Conservation (phyloP, 2,329 filamentous ascomycete species). For the Aspergillus vadensis region DNA sequence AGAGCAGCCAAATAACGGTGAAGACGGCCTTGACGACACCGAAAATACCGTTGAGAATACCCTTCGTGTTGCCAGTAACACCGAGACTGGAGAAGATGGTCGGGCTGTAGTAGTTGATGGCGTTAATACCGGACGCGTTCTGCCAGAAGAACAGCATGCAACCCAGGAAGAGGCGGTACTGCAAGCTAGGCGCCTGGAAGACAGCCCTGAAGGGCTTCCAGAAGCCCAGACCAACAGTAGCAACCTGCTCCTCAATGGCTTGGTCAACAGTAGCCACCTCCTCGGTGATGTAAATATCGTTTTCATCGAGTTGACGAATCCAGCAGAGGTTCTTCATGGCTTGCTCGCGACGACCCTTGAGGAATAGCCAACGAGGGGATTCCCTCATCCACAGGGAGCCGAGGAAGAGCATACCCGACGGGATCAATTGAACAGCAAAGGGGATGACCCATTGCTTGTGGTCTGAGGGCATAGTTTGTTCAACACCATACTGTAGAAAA, state of each 20-base stretch:
- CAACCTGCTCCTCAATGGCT: conserved; percentile 65
- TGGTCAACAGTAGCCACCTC: conserved; percentile 70
- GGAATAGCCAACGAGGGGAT: conserved; percentile 68
- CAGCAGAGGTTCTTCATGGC: conserved; percentile 57
- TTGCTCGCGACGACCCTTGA: conserved; percentile 67
- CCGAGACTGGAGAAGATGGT: conserved; percentile 62
- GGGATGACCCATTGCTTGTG: conserved; percentile 39
- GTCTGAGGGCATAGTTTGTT: conserved; percentile 26
- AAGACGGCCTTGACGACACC: conserved; percentile 71
- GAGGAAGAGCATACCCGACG: conserved; percentile 44
- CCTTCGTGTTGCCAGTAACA: conserved; percentile 6
- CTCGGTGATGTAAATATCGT: conserved; percentile 67
- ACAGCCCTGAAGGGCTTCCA: conserved; percentile 68
- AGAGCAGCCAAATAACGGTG: conserved; percentile 68
- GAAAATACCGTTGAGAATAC: conserved; percentile 62
- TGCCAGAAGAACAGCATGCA: conserved; percentile 77
- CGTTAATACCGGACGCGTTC: conserved; percentile 75
- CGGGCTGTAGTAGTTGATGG: conserved; percentile 75
- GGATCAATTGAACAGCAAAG: conserved; percentile 37
- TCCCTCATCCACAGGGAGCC: conserved; percentile 63
- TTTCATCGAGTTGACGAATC: conserved; percentile 43
- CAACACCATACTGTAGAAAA: conserved; percentile 53
- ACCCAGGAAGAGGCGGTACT: conserved; percentile 72
- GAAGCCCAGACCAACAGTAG: conserved; percentile 68
- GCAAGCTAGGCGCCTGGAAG: conserved; percentile 57